A percentile compares a stretch with the other conserved stretches of the same genome.
Conservation (phyloP, 352 stramenopile genomes). For the Globisporangium cederbergense region DNA sequence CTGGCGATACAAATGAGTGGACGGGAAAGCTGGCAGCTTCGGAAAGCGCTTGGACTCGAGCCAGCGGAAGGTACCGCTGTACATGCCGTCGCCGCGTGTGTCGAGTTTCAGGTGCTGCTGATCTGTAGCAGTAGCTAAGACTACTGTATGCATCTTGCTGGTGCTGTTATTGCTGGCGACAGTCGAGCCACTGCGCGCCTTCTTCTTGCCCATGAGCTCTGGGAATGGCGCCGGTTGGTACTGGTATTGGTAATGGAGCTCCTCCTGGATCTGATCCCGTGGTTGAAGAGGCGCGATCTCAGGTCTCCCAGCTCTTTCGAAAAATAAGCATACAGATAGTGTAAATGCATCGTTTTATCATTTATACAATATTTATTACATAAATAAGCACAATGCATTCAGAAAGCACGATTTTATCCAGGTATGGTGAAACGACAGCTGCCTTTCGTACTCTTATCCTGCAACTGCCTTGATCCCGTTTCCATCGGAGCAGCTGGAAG, state of each 20-base stretch:
- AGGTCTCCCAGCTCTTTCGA: background rate
- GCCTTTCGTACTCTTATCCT: background rate
- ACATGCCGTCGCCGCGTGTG: constrained; percentile 68
- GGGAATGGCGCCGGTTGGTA: background rate
- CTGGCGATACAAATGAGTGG: background rate
- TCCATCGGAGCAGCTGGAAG: background rate
- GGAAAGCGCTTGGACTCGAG: constrained; percentile 61
- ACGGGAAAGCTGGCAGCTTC: constrained; percentile 22
- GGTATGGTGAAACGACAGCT: constrained; percentile 2
- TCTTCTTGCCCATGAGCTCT: background rate
- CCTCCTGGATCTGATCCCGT: background rate
- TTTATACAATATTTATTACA: background rate
- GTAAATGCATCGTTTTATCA: background rate
- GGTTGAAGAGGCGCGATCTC: constrained; percentile 1
- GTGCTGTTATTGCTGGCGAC: background rate
- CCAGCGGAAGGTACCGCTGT: constrained; percentile 80
- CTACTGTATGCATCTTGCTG: background rate
- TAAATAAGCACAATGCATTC: background rate
- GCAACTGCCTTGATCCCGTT: background rate
- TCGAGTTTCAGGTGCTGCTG: constrained; percentile 49
- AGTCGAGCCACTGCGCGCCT: background rate
- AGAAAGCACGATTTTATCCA: background rate
- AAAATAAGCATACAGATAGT: background rate
- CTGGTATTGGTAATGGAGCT: too few species aligned
- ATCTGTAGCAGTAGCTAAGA: background rate